Evolutionary conservation across 75 land plant species (phyloP).

Genomic region (Picea sitchensis): DNA sequence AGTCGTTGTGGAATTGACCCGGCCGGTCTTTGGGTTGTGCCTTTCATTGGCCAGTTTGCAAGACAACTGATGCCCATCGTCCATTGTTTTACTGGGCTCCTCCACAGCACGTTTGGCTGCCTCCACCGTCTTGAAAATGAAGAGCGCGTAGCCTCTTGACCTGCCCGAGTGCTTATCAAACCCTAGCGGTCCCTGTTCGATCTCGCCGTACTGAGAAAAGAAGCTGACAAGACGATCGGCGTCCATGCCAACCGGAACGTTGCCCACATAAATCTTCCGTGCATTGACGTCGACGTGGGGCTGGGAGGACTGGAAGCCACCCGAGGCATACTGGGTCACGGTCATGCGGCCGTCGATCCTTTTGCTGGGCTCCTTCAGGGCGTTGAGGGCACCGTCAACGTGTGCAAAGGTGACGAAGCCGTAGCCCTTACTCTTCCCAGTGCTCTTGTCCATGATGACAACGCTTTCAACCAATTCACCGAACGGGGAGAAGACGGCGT

Average conservation of each 20-base stretch:
- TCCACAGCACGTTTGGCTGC: too few species aligned
- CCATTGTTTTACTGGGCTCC: slow-evolving; percentile 12
- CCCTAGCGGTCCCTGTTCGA: slow-evolving; percentile 83
- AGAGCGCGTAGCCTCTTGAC: not conserved
- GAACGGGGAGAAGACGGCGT: slow-evolving; percentile 42
- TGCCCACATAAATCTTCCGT: slow-evolving; percentile 50
- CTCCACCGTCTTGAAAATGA: too few species aligned
- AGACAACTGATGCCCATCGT: slow-evolving; percentile 32
- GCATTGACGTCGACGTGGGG: slow-evolving; percentile 36
- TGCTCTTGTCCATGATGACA: slow-evolving; percentile 62
- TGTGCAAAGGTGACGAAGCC: slow-evolving; percentile 79
- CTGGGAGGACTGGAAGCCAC: slow-evolving; percentile 28
- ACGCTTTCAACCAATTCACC: slow-evolving; percentile 68
- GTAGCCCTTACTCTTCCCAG: slow-evolving; percentile 79
- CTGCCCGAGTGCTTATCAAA: slow-evolving; percentile 71
- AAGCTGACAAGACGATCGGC: slow-evolving; percentile 49
- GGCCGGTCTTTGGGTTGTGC: slow-evolving; percentile 43
- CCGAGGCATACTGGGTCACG: slow-evolving; percentile 73
- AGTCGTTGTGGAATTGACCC: not conserved
- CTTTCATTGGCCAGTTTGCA: slow-evolving; percentile 12
- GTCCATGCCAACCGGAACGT: slow-evolving; percentile 28
- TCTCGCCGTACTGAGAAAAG: slow-evolving; percentile 21
- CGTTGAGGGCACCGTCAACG: slow-evolving; percentile 68
- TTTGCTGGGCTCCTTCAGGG: slow-evolving; percentile 80
- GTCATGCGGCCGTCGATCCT: slow-evolving; percentile 84